phyloP scores from a whole-genome alignment of 2,329 filamentous ascomycete genomes.

The Colletotrichum magnum region DNA sequence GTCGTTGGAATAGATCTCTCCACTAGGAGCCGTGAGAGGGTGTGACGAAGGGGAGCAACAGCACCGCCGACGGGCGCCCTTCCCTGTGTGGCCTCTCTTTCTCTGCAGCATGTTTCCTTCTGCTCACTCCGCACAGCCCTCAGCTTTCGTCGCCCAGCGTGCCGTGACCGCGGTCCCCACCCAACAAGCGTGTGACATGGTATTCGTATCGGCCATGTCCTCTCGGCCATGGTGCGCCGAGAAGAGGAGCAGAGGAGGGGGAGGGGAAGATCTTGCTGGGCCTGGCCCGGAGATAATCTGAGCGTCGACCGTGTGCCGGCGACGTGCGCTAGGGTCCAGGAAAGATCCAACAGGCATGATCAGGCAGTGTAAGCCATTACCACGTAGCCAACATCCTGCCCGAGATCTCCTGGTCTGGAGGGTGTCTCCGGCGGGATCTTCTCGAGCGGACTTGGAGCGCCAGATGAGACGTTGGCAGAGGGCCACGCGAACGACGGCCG shows the following conservation, averaged over 20 bases:
- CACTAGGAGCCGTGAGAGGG: conserved; percentile 27
- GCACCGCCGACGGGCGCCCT: conserved; percentile 21
- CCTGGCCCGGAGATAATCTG: conserved; percentile 18
- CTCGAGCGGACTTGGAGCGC: neutral
- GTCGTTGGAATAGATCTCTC: conserved; percentile 35
- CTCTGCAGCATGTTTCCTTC: conserved; percentile 22
- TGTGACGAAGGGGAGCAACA: conserved; percentile 34
- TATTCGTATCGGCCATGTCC: neutral
- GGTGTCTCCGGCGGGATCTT: conserved; percentile 2
- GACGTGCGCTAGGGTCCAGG: neutral
- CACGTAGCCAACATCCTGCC: neutral
- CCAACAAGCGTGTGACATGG: conserved; percentile 28
- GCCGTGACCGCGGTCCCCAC: conserved; percentile 1
- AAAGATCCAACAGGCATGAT: neutral
- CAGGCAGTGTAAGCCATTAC: neutral
- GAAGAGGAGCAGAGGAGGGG: no score
- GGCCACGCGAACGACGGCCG: conserved; percentile 31
- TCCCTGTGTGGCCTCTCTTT: conserved; percentile 17
- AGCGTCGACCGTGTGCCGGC: conserved; percentile 4
- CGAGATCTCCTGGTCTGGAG: conserved; percentile 16
- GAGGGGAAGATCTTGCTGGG: conserved; percentile 13
- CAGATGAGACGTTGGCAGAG: conserved; percentile 26
- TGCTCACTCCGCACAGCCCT: conserved; percentile 7
- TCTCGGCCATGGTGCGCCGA: conserved; percentile 22
- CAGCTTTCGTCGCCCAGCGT: conserved; percentile 3